Base-by-base conservation (phyloP, 768 basidiomycete genomes). In the Hysterangium stoloniferum region DNA sequence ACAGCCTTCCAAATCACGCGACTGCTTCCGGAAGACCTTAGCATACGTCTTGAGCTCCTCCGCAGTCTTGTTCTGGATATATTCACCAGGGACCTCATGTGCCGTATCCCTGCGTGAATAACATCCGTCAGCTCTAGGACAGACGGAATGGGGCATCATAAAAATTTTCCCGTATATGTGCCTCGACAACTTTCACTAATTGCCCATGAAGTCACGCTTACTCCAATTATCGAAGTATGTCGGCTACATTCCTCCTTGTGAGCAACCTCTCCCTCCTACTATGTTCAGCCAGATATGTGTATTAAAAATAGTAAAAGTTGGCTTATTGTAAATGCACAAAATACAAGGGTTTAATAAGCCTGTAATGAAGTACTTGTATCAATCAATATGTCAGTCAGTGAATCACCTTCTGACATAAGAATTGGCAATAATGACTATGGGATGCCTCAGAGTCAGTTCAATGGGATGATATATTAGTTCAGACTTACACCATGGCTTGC, bases 191-290 rank as follows among this genome's bases (percentile, higher is more conserved):
- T 34, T 82, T 78, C 41, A 94, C 74, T 60, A 98, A 87, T 59
- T 86, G 87, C 60, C 93, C n/a, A n/a, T 92, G 72, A 93, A 97
- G 62, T 97, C 93, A 32, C 91, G 79, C 57, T 89, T 78, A 63
- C 83, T 87, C 95, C 95, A 97, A 56, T 86, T 81, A 28, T 81
- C 78, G 70, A 97, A 97, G 13, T 94, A 48, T 84, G 71, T 28
- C 72, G 73, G 6, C 80, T 77, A 27, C 86, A 79, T 38, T 74
- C 77, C 27, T 95, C 91, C 68, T 95, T 97, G 62, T 79, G 72
- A 4, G 77, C 75, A 55, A 78, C 67, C 60, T 99, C 94, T 41
- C 90, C 89, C 57, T 97, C 94, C 0, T 93, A 33, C 98, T 71
- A 1, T 88, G 85, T 56, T 91, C 92, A 32, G 95, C 95, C 89